Percentiles rank a stretch among this genome's conserved stretches.
These are phyloP conservation scores for Leptoxyphium fumago DNA, from an alignment of 2,329 filamentous ascomycete species.

Conservation along the genomic window DNA sequence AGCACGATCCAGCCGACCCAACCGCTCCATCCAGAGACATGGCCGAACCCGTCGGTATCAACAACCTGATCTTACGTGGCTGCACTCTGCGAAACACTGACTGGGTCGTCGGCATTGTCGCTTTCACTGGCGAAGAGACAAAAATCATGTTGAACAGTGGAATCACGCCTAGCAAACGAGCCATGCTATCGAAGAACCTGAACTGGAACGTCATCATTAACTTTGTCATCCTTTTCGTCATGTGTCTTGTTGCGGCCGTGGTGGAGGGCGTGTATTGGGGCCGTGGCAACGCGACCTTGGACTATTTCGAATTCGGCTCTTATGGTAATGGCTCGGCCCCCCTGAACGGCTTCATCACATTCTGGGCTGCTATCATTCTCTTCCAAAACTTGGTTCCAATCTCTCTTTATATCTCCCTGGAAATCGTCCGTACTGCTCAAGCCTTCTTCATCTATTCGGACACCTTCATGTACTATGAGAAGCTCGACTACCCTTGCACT, in stretches of 20 bases:
- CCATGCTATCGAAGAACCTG: constrained; percentile 78
- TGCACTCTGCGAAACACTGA: constrained; percentile 92
- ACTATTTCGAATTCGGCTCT: constrained; percentile 74
- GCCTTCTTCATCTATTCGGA: constrained; percentile 97
- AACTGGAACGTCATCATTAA: constrained; percentile 98
- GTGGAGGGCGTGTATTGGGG: constrained; percentile 74
- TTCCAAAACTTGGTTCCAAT: constrained; percentile 99
- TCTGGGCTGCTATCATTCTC: constrained; percentile 85
- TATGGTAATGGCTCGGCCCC: constrained; percentile 58
- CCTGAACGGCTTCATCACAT: constrained; percentile 86
- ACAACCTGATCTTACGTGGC: constrained; percentile 85
- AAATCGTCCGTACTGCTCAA: constrained; percentile 86
- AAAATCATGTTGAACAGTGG: constrained; percentile 99
- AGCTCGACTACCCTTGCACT: constrained; percentile 83
- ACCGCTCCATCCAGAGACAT: constrained; percentile 55
- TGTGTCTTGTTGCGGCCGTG: constrained; percentile 77
- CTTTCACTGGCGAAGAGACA: constrained; percentile 90
- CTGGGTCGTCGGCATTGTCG: constrained; percentile 82
- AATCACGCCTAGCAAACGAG: constrained; percentile 84
- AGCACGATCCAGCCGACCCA: constrained; percentile 49
- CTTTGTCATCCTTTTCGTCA: constrained; percentile 73
- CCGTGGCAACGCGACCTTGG: constrained; percentile 55
- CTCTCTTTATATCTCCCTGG: constrained; percentile 90
- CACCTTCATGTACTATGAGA: constrained; percentile 91
- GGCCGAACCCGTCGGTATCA: constrained; percentile 86